These are phyloP conservation scores for Trichocomaceae sp. DNA, from an alignment of 2,329 filamentous ascomycete genomes.

Conservation along the genomic window DNA sequence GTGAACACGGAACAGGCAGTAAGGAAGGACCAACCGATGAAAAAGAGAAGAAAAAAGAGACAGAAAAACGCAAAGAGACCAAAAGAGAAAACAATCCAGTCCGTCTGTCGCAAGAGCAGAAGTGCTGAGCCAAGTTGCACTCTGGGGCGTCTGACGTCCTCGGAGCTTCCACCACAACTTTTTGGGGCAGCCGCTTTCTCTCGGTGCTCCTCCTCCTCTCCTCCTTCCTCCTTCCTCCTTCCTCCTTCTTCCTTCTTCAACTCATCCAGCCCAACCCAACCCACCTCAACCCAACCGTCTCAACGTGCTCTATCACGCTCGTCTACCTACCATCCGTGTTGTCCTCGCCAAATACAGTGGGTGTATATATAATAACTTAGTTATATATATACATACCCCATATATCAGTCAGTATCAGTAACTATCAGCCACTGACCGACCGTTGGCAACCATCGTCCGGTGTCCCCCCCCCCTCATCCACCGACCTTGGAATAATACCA, in stretches of 20 bases:
- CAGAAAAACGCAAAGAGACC: not conserved
- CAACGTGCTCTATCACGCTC: not conserved
- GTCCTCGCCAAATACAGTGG: slow-evolving; percentile 1
- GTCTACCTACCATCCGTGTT: not conserved
- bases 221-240: slow-evolving; percentile 21
- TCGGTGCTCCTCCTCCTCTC: too few relatives aligned
- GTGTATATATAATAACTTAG: too few relatives aligned
- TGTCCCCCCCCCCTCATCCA: not conserved
- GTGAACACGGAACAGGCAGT: not conserved
- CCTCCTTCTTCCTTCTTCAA: slow-evolving; percentile 12
- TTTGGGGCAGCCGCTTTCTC: slow-evolving; percentile 1
- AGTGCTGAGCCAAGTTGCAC: not conserved
- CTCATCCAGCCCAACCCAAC: not conserved
- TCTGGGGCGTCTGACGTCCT: slow-evolving; percentile 30
- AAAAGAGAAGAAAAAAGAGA: not conserved
- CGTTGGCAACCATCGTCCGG: slow-evolving; percentile 10
- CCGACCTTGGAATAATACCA: too few relatives aligned
- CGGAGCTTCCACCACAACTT: slow-evolving; percentile 20
- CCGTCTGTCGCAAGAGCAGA: not conserved
- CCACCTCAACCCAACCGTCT: too few relatives aligned
- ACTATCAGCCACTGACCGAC: not conserved
- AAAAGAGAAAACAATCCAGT: not conserved
- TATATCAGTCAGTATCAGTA: too few relatives aligned
- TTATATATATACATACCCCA: too few relatives aligned
- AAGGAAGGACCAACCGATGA: too few relatives aligned